Base-by-base conservation (phyloP, 768 basidiomycete genomes). In the Naganishia randhawae region DNA sequence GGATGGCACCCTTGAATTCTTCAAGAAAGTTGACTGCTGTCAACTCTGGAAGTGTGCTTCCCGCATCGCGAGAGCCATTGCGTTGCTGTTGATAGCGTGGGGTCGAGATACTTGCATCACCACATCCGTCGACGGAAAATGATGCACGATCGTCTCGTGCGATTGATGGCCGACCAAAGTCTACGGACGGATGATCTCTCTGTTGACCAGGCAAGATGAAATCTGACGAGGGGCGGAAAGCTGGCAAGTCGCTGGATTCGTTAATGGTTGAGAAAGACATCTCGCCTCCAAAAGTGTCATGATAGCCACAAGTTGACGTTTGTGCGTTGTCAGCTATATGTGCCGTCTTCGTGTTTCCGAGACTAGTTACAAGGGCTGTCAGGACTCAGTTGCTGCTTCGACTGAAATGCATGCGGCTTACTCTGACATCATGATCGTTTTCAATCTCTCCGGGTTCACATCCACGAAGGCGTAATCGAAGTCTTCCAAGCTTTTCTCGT, bases 211-310 rank as follows among this genome's bases (percentile, higher is more conserved):
- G 67, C 19, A 63, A 39, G 11, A 66, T 42, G 41, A 70, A 63
- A 42, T 70, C 69, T 29, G 62, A 35, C 1, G 65, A 66, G 0
- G 69, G 57, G 2, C 69, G 69, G 65, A 70, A 70, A 41, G 65
- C 65, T 22, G 69, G 69, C 27, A 70, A 33, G 55, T 70, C 69
- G 16, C 42, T 41, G 1, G 69, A 70, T 45, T 54, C 53, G 31
- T 65, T 39, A 16, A 48, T 37, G 27, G 65, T 70, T 10, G 69
- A 70, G 54, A 25, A 22, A 13, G 65, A 70, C 2, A 33, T 37
- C 7, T 42, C 16, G 19, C 54, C 54, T 31, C 53, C 54, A 14
- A 39, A 54, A 61, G 66, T 45, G 6, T n/a, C n/a, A 54, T 50
- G 6, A 25, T 29, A 42, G 14, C 9, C 50, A n/a, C 13, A 51